phyloP scores from a whole-genome alignment of 1,284 basidiomycete genomes.

The Pisolithus thermaeus region DNA sequence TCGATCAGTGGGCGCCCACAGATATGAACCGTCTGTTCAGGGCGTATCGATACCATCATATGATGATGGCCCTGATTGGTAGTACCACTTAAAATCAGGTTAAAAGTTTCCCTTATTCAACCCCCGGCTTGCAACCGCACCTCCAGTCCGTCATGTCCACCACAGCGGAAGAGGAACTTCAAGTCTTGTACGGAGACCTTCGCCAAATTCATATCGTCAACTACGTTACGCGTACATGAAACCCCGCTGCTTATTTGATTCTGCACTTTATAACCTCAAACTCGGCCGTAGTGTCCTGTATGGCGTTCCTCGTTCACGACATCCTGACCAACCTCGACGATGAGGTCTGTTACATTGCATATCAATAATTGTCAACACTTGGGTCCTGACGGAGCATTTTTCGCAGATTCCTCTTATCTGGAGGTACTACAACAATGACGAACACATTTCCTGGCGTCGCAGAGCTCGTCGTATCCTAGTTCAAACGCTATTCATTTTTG shows the following conservation, averaged over 20 bases:
- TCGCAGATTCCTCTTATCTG: slow-evolving; percentile 13
- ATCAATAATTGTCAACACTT: not conserved
- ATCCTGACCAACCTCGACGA: not conserved
- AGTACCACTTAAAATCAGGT: no score
- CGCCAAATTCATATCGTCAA: no score
- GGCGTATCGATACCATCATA: no score
- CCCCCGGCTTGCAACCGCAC: not conserved
- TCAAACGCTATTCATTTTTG: slow-evolving; percentile 15
- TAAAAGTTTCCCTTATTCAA: not conserved
- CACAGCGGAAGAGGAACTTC: not conserved
- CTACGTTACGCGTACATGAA: no score
- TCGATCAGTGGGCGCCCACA: no score
- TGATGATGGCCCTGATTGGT: no score
- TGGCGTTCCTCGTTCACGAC: no score
- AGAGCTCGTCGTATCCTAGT: not conserved
- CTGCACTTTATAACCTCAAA: no score
- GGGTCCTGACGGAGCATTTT: not conserved
- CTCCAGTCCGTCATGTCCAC: not conserved
- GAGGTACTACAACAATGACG: slow-evolving; percentile 3
- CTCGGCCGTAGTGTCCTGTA: no score
- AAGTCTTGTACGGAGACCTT: not conserved
- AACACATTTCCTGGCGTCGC: not conserved
- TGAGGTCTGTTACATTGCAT: not conserved
- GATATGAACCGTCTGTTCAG: no score
- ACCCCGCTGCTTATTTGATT: no score